Conservation (phyloP, 108 stramenopile genomes). For the Fragilariopsis cylindrus region DNA sequence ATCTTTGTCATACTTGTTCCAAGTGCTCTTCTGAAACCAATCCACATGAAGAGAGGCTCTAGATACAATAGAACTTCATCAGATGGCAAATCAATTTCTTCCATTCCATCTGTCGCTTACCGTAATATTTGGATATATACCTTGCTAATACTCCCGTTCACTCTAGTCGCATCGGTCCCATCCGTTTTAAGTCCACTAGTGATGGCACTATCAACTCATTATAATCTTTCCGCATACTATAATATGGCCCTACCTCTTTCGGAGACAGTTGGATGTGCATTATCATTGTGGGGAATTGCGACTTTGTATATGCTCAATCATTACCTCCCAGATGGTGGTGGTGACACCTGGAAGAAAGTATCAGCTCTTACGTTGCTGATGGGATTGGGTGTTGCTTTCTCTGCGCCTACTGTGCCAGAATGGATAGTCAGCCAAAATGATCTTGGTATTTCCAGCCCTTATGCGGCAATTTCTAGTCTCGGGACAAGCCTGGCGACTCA, state of each 20-base stretch:
- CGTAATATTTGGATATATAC: conserved; percentile 47
- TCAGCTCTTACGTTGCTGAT: conserved; percentile 62
- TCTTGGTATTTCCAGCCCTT: conserved; percentile 45
- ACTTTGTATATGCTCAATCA: conserved; percentile 67
- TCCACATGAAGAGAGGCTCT: conserved; percentile 52
- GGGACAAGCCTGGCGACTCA: conserved; percentile 25
- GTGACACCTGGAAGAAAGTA: conserved; percentile 65
- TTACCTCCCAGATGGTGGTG: conserved; percentile 78
- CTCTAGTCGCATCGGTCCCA: conserved; percentile 51
- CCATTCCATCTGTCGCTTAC: conserved; percentile 35
- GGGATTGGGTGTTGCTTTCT: conserved; percentile 60
- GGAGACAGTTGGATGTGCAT: conserved; percentile 63
- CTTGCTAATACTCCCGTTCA: conserved; percentile 52
- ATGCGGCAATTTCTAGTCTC: conserved; percentile 51
- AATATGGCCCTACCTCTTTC: conserved; percentile 52
- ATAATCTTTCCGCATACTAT: conserved; percentile 52
- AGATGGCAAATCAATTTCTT: conserved; percentile 17
- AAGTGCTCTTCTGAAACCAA: conserved; percentile 46
- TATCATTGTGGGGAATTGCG: conserved; percentile 73
- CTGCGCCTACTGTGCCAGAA: conserved; percentile 65
- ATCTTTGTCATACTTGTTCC: conserved; percentile 55
- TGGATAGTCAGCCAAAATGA: conserved; percentile 26
- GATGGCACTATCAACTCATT: conserved; percentile 49
- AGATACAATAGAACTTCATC: conserved; percentile 44
- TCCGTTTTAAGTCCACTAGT: conserved; percentile 61